phyloP scores from a whole-genome alignment of 345 rosid genomes.

The Lepidium didymum region DNA sequence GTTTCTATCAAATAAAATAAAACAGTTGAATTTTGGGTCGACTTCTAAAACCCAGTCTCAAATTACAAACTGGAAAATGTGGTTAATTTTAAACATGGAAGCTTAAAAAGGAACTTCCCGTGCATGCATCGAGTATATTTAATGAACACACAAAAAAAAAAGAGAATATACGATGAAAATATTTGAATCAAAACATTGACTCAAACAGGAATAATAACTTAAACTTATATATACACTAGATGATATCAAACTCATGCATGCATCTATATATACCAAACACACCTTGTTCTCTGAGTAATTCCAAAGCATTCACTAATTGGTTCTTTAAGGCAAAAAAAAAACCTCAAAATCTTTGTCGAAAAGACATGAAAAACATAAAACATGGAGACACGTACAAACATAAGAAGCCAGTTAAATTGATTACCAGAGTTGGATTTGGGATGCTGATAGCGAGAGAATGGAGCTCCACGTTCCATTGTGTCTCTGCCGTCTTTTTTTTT shows the following conservation, averaged over 20 bases:
- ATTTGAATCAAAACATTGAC: not conserved
- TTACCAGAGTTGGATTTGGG: conserved; percentile 29
- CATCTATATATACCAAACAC: not conserved
- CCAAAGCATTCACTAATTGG: not conserved
- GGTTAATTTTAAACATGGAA: too few species aligned
- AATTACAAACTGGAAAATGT: too few species aligned
- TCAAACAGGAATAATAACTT: not conserved
- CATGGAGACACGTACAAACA: not conserved
- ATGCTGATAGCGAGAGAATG: conserved; percentile 23
- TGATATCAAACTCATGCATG: conserved; percentile 15
- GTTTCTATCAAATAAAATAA: not conserved
- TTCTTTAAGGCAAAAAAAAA: not conserved
- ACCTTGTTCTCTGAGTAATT: not conserved
- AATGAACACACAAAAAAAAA: not conserved
- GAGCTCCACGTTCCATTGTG: conserved; percentile 36
- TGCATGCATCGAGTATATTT: conserved; percentile 4
- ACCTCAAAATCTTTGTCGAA: not conserved
- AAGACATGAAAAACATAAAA: not conserved
- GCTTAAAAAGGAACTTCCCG: not conserved
- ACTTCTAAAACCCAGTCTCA: not conserved
- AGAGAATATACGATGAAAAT: not conserved
- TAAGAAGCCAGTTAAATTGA: not conserved
- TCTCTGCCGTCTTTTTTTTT: conserved; percentile 19
- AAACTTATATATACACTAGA: not conserved
- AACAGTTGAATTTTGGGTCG: not conserved